Evolutionary conservation across 345 rosid species (phyloP), one percentile per base, ranked within the genome.

Genomic region (Gossypium mustelinum): DNA sequence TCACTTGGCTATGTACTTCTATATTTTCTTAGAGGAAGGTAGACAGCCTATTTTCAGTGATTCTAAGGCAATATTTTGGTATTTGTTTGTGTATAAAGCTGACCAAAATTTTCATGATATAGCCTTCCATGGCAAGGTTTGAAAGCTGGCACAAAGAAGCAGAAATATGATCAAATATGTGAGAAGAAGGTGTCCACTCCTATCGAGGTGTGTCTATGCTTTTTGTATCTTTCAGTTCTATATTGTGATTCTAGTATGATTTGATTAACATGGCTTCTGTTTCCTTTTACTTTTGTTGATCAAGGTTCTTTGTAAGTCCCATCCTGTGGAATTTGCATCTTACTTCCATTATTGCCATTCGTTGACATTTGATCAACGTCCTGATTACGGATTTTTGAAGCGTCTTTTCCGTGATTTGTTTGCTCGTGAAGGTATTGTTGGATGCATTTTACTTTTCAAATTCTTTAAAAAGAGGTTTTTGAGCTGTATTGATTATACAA

Each of bases 41-140:
- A 82, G 50, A 39, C 4, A 17, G 27, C 29, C 16, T 16, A 27
- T 48, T 45, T 47, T 25, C 17, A 73, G 3, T 45, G 34, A 11
- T 48, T 58, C 43, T 43, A 20, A 34, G 39, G 39, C 39, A 34
- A 34, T 57, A 12, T n/a, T 14, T 69, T 69, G 59, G 45, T 9
- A 27, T 51, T 11, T 68, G 20, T 48, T 68, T 39, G 10, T 69
- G 17, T 12, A 55, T 71, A 39, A 1, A 52, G 22, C 59, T 18
- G 29, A 73, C 47, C 52, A 16, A 61, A 17, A 2, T 73, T 82
- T 78, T 76, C 73, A 55, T 52, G 66, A 65, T 72, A 70, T 79
- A 94, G 96, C 85, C 96, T 94, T 76, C 98, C 98, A 9, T 93
- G 97, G 98, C 98, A 90, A 86, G 97, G 98, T 62, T 83, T 93